Conservation (phyloP, 202 grass and related monocot species). For the Schoenoplectus tabernaemontani region DNA sequence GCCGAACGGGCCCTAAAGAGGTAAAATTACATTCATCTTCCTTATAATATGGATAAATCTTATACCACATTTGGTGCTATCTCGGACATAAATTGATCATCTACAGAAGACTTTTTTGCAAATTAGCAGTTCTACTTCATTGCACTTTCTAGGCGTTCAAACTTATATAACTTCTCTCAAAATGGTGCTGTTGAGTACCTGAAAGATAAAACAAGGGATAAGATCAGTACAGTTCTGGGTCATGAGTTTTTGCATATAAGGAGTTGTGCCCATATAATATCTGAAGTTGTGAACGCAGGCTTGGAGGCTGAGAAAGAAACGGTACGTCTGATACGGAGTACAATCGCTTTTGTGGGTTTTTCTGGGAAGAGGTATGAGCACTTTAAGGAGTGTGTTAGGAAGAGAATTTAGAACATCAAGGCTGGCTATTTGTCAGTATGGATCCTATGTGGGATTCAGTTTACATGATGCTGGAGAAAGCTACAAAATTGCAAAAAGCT, state of each 20-base stretch:
- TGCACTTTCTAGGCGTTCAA: no score
- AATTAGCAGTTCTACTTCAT: no score
- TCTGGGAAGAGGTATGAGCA: neutral
- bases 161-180: neutral
- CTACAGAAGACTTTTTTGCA: no score
- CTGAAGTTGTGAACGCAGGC: neutral
- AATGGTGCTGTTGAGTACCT: constrained; percentile 13
- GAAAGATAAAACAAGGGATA: neutral
- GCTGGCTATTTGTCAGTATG: neutral
- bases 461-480: constrained; percentile 1
- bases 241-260: constrained; percentile 6
- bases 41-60: no score
- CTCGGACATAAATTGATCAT: no score
- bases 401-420: neutral
- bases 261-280: neutral
- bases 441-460: neutral
- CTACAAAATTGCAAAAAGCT: neutral
- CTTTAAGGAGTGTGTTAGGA: neutral
- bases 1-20: no score
- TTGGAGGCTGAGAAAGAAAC: neutral
- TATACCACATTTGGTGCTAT: no score
- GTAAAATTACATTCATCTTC: no score
- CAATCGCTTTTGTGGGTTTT: neutral
- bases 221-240: neutral
- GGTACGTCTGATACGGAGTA: neutral